Evolutionary conservation across 768 basidiomycete species (phyloP), one percentile per base, ranked within the genome.

Genomic region (Royoungia palumana): DNA sequence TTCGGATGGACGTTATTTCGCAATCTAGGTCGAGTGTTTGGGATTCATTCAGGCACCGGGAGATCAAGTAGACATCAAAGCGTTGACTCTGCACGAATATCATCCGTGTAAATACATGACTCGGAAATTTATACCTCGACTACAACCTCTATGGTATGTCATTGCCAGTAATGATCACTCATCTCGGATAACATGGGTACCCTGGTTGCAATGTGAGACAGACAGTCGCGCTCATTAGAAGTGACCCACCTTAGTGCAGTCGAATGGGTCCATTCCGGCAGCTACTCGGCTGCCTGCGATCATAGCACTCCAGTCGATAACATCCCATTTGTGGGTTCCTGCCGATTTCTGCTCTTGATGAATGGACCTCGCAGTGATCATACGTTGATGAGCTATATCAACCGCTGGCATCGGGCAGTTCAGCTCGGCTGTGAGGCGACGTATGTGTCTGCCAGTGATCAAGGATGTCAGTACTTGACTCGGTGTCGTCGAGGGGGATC

Each of bases 221-320:
- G 17, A 32, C 46, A 25, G 11, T 11, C n/a, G n/a, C n/a, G n/a
- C n/a, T 34, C 5, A 2, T 20, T 17, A 35, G 28, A 28, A 17
- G 41, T 9, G 27, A 55, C 68, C 3, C 44, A 67, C 74, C 58
- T 67, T 62, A 49, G 49, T 62, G 37, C 67, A 55, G 41, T 72
- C 68, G 32, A 78, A 73, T 5, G 66, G 67, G 46, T 77, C 70
- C 45, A 87, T 66, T 1, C 90, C 91, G 10, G 89, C 85, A 2
- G 87, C 77, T 12, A 87, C 81, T 43, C 92, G 76, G 35, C 82
- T 75, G 4, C 89, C 90, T 4, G 86, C 87, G 24, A 94, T 78
- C 35, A 94, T 64, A 1, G 83, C 81, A 52, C 85, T 87, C 90
- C 91, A 94, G 60, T 95, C 93, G 17, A 94, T 69, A 4, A 75